phyloP scores from a whole-genome alignment of 2,329 filamentous ascomycete genomes.

The Cercospora zeae-maydis region DNA sequence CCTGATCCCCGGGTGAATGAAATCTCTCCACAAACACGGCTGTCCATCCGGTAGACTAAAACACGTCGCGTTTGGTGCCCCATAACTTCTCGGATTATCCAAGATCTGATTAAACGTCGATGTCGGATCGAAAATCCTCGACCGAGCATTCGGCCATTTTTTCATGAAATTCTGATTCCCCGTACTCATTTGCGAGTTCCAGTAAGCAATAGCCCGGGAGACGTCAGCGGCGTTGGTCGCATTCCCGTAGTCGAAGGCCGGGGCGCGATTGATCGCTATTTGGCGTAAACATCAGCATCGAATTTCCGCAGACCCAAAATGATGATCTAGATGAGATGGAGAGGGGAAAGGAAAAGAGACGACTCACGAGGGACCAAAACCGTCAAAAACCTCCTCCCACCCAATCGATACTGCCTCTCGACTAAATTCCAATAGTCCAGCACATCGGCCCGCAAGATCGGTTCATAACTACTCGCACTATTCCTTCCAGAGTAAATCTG shows the following conservation, averaged over 20 bases:
- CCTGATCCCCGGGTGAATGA: conserved; percentile 13
- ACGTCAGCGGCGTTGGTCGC: neutral
- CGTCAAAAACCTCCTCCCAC: conserved; percentile 2
- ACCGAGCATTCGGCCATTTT: neutral
- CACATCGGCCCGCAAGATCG: neutral
- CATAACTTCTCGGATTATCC: conserved; percentile 9
- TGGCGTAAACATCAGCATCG: too few relatives aligned
- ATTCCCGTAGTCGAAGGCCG: conserved; percentile 1
- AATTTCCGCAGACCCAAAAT: too few relatives aligned
- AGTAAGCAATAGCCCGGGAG: neutral
- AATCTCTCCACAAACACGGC: conserved; percentile 17
- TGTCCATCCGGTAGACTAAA: conserved; percentile 12
- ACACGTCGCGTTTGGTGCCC: conserved; percentile 16
- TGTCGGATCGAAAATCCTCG: neutral
- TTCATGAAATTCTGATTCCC: neutral
- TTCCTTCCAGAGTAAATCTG: neutral
- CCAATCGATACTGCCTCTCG: neutral
- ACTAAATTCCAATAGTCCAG: neutral
- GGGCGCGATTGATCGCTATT: neutral
- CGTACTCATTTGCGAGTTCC: neutral
- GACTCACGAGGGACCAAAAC: neutral
- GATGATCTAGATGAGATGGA: too few relatives aligned
- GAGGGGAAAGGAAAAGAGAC: too few relatives aligned
- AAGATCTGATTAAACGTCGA: neutral
- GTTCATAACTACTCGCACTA: neutral